Evolutionary conservation across 2,329 filamentous ascomycete genomes (phyloP).

Genomic region (Juglanconis oblonga): DNA sequence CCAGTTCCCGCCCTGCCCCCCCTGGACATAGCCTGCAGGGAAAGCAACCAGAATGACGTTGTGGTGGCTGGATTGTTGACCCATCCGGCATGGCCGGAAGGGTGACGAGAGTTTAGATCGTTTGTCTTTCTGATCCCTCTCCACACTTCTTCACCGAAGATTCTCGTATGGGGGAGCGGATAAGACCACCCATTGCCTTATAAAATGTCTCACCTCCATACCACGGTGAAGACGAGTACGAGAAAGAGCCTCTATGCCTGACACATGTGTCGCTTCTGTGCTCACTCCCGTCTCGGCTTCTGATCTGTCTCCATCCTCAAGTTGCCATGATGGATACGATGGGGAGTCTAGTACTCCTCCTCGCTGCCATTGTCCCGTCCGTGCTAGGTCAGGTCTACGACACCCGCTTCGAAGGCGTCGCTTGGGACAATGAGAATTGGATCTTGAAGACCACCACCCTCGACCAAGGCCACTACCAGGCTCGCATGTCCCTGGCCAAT

Average conservation of each 20-base stretch:
- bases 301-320: not conserved
- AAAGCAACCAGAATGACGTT: not conserved
- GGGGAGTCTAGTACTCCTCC: not conserved
- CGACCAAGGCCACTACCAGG: constrained; percentile 26
- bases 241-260: not conserved
- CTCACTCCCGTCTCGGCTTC: not conserved
- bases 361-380: not conserved
- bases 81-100: not conserved
- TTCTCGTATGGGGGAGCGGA: not conserved
- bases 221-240: not conserved
- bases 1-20: not conserved
- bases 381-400: constrained; percentile 17
- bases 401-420: constrained; percentile 25
- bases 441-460: constrained; percentile 23
- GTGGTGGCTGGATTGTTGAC: not conserved
- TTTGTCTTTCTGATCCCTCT: not conserved
- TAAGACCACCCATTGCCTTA: not conserved
- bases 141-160: not conserved
- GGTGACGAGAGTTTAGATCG: not conserved
- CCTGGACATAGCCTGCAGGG: not conserved
- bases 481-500: constrained; percentile 28
- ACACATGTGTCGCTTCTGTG: not conserved
- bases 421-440: constrained; percentile 28
- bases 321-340: not conserved
- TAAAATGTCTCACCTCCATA: not conserved